Base-by-base conservation (phyloP, 495 filamentous ascomycete genomes). In the Emericellopsis terricola region DNA sequence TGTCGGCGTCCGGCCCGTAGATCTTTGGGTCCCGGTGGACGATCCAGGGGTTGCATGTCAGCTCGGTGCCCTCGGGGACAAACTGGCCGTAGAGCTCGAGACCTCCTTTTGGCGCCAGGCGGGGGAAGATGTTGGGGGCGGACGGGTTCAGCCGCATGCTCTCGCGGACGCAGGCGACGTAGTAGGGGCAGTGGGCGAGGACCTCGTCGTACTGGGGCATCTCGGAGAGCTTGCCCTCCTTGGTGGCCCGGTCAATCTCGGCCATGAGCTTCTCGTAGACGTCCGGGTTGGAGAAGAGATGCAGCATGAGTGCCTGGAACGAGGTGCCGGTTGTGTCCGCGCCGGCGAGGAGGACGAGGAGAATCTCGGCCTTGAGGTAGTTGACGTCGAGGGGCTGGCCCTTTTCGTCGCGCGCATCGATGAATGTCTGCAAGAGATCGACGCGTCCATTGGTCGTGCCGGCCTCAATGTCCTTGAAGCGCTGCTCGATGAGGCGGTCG, bases 321-420 rank as follows among this genome's bases (percentile, higher is more conserved):
- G 64, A 59, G 3, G 65, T 68, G 0, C 68, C 64, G 0, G 68
- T 73, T 8, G 71, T 72, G 38, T 76, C 73, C 8, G 68, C 63
- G 8, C 70, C 71, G 0, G 72, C 73, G 4, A 75, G 26, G 4
- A 60, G 23, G 11, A 26, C 23, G 11, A 26, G 23, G 23, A 26
- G 23, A 11, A 26, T 26, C 23, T 26, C 23, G 23, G 23, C 23
- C 23, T 26, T 26, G 23, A 26, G 6, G 11, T 26, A 26, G 11
- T 26, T 11, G 6, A 26, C 6, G 23, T 6, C 6, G 6, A 26
- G 11, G 6, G 23, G 23, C 23, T 26, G 23, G 23, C 23, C 23
- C 6, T 26, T 11, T 11, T 26, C 23, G 23, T 26, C 23, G 23
- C 23, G 23, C 23, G 23, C 23, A 26, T 26, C 23, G 6, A 26